Evolutionary conservation across 305 asterid genomes (phyloP).

Genomic region (Solanum hybrid): DNA sequence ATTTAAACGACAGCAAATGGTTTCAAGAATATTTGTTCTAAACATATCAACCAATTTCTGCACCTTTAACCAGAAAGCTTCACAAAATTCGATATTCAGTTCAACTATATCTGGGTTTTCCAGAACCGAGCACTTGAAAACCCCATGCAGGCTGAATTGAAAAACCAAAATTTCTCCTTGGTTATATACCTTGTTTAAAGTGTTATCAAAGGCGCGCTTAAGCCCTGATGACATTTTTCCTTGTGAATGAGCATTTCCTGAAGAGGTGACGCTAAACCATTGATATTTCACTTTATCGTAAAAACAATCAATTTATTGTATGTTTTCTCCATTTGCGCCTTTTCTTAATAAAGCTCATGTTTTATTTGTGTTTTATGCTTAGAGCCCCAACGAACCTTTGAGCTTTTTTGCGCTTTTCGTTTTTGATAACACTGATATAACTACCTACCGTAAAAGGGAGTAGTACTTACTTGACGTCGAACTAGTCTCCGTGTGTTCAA

Average conservation of each 20-base stretch:
- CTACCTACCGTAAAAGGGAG: background rate
- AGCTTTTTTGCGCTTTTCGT: background rate
- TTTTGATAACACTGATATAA: background rate
- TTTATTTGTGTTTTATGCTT: rapidly evolving
- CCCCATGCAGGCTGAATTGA: background rate
- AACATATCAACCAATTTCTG: background rate
- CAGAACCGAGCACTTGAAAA: background rate
- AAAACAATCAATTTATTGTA: background rate
- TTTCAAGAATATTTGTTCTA: background rate
- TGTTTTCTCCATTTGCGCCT: background rate
- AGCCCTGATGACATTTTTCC: background rate
- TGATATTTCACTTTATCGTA: background rate
- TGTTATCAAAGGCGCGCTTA: background rate
- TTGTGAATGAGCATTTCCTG: background rate
- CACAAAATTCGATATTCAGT: background rate
- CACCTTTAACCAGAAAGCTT: background rate
- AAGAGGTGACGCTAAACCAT: background rate
- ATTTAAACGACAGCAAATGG: background rate
- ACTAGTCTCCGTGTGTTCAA: conserved; percentile 80
- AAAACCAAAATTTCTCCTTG: background rate
- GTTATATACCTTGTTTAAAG: background rate
- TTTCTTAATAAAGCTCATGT: background rate
- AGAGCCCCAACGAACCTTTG: background rate
- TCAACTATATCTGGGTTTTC: background rate
- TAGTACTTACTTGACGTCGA: conserved; percentile 75